These are phyloP conservation scores for Conringia planisiliqua DNA, from an alignment of 345 rosid genomes.

Conservation along the genomic window DNA sequence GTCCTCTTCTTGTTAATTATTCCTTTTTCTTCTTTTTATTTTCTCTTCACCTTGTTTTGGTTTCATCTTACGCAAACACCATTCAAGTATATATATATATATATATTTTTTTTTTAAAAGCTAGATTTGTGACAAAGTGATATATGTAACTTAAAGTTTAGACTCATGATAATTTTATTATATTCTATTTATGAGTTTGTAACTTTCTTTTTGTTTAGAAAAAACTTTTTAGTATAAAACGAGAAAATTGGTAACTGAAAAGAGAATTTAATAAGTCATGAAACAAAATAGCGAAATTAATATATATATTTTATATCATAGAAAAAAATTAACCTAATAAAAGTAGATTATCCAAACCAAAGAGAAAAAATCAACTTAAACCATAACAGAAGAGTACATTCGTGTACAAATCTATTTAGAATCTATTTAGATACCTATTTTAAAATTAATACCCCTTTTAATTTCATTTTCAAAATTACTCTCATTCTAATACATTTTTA, in stretches of 20 bases:
- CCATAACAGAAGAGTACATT: too few species aligned
- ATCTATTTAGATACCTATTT: too few species aligned
- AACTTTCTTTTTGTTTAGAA: not conserved
- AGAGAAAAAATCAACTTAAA: too few species aligned
- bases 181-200: not conserved
- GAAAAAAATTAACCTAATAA: too few species aligned
- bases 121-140: constrained; percentile 9
- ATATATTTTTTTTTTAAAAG: not conserved
- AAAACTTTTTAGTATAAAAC: not conserved
- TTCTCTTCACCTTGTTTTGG: constrained; percentile 9
- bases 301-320: too few species aligned
- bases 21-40: not conserved
- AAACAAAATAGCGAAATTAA: too few species aligned
- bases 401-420: too few species aligned
- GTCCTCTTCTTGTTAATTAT: constrained; percentile 36
- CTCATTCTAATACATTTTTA: too few species aligned
- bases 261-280: constrained; percentile 16
- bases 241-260: constrained; percentile 2
- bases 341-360: too few species aligned
- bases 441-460: too few species aligned
- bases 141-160: not conserved
- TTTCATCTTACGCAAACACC: not conserved
- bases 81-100: too few species aligned
- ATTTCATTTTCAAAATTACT: too few species aligned
- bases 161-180: not conserved